Evolutionary conservation across 345 rosid genomes (phyloP), one percentile per base, ranked within the genome.

Genomic region (Bruguiera gymnorhiza): DNA sequence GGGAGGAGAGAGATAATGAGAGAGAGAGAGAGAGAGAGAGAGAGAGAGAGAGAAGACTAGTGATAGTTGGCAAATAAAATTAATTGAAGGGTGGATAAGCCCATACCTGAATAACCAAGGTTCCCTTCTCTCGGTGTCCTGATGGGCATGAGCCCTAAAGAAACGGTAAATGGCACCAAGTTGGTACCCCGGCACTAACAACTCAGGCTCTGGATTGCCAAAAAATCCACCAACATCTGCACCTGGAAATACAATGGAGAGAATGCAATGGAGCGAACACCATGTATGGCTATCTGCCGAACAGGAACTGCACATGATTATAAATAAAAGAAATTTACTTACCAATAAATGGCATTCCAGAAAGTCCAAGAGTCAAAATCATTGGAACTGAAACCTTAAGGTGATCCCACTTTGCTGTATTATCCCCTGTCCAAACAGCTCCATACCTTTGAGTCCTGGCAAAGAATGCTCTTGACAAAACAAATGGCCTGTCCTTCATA

Each of bases 161-260:
- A 96, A 96, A 66, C 98, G 99, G 76, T 92, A 96, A 77, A 82
- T 92, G 63, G 99, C 97, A 84, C 98, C 98, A 57, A 96, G 85
- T 73, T 96, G 98, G 79, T 92, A 96, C 99, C 98, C 92, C 63
- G 97, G 94, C 72, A 95, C 94, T 60, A 95, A 78, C 63, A 95
- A 78, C 83, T 92, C 93, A 37, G 97, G 84, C 62, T 89, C 97
- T 69, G 98, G 96, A 80, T 96, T 92, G 70, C 99, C 98, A 72
- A 96, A 96, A 79, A 86, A 92, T 2, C 99, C 99, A 76, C 98
- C 98, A 71, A 96, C 83, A 79, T 96, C 99, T 61, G 98, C 99
- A 73, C 99, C 97, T 96, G 74, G 76, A 59, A 66, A 56, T 31
- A 36, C 61, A 70, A 53, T 32, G 46, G 59, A 53, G 59, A 69